Conservation (phyloP, 768 basidiomycete species). For the Cantharellus cinnabarinus region DNA sequence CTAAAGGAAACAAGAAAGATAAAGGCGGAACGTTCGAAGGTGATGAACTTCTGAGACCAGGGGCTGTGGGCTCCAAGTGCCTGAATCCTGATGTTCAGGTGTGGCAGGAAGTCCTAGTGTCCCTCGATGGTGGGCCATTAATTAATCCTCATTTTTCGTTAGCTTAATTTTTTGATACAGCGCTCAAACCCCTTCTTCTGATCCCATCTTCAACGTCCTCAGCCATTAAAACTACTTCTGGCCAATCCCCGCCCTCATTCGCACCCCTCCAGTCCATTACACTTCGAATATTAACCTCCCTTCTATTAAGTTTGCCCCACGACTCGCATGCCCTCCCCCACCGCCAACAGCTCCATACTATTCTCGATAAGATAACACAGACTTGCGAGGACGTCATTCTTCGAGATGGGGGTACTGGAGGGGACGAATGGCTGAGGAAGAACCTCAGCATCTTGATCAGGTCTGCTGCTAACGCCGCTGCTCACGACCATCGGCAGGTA, state of each 20-base stretch:
- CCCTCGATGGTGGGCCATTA: constrained; percentile 35
- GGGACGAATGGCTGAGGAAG: too few relatives aligned
- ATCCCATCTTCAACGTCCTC: not conserved
- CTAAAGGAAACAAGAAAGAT: constrained; percentile 46
- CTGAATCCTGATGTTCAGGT: too few relatives aligned
- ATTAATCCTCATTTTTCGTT: not conserved
- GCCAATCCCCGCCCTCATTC: not conserved
- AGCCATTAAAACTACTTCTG: not conserved
- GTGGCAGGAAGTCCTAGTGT: constrained; percentile 25
- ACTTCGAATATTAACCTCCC: too few relatives aligned
- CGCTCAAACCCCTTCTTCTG: not conserved
- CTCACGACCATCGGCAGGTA: too few relatives aligned
- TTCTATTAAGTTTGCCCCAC: too few relatives aligned
- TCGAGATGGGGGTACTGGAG: too few relatives aligned
- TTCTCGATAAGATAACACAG: too few relatives aligned
- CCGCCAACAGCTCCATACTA: too few relatives aligned
- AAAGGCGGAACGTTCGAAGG: constrained; percentile 40
- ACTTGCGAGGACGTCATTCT: too few relatives aligned
- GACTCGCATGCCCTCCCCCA: too few relatives aligned
- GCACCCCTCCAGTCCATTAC: not conserved
- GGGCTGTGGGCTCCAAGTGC: constrained; percentile 22
- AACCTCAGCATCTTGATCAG: too few relatives aligned
- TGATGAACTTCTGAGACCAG: constrained; percentile 38
- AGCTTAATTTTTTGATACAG: not conserved
- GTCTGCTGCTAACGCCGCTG: too few relatives aligned